phyloP scores from a whole-genome alignment of 2,329 filamentous ascomycete genomes.

The Microcera coccophila region DNA sequence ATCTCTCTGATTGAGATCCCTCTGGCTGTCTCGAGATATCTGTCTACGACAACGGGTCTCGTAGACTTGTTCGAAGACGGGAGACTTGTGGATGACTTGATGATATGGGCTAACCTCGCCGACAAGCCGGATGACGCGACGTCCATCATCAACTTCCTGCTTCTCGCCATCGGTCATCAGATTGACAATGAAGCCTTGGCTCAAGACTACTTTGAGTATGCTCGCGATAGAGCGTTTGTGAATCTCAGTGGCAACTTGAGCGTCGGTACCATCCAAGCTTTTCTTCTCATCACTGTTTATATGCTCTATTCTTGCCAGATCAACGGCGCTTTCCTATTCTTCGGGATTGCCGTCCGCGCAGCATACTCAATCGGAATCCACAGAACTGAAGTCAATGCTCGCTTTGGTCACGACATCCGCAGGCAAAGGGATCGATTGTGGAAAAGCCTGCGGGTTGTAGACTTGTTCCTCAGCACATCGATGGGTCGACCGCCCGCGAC shows the following conservation, averaged over 20 bases:
- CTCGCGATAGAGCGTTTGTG: constrained; percentile 42
- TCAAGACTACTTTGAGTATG: constrained; percentile 48
- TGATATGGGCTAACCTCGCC: constrained; percentile 38
- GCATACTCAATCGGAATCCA: constrained; percentile 53
- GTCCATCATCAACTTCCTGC: constrained; percentile 45
- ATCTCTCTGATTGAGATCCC: constrained; percentile 28
- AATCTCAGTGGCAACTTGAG: constrained; percentile 45
- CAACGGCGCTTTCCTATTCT: constrained; percentile 52
- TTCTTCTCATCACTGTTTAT: constrained; percentile 49
- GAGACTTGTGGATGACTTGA: constrained; percentile 38
- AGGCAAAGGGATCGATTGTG: constrained; percentile 48
- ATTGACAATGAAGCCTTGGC: constrained; percentile 39
- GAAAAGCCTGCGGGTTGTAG: constrained; percentile 51
- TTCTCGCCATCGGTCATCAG: constrained; percentile 49
- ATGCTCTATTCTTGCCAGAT: constrained; percentile 54
- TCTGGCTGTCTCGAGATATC: constrained; percentile 33
- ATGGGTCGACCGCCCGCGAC: constrained; percentile 53
- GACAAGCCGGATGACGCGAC: constrained; percentile 34
- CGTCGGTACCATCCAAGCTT: constrained; percentile 48
- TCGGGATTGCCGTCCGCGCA: constrained; percentile 50
- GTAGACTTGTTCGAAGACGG: constrained; percentile 47
- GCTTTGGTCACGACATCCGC: constrained; percentile 44
- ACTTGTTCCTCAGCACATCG: constrained; percentile 50
- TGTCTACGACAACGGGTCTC: constrained; percentile 42
- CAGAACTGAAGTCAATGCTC: constrained; percentile 50